Evolutionary conservation across 345 rosid genomes (phyloP).

Genomic region (Abelmoschus esculentus): DNA sequence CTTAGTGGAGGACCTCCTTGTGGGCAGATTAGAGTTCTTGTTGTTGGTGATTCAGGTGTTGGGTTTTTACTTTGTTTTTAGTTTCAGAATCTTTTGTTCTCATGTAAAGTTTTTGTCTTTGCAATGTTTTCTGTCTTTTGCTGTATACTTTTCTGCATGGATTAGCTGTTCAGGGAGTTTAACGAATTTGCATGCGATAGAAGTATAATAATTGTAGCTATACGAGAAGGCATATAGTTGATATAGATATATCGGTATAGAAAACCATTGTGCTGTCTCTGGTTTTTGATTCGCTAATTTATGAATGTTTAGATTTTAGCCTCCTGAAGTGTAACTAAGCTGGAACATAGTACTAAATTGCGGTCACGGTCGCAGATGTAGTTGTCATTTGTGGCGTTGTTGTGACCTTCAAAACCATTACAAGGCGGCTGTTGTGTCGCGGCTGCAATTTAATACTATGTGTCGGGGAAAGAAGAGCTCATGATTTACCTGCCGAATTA

Average conservation of each 20-base stretch:
- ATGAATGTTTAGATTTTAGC: neutral
- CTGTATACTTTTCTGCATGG: neutral
- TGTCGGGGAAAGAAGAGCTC: neutral
- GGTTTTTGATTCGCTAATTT: neutral
- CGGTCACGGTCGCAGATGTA: no score
- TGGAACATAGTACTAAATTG: no score
- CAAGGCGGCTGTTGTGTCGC: no score
- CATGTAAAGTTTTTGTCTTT: neutral
- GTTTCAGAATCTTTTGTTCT: neutral
- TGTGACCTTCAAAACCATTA: no score
- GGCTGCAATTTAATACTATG: no score
- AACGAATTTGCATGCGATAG: neutral
- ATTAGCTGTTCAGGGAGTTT: neutral
- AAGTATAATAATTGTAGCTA: neutral
- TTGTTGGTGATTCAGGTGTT: slow-evolving; percentile 94
- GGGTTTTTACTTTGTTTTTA: neutral
- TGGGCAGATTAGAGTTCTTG: slow-evolving; percentile 95
- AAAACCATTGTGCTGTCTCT: neutral
- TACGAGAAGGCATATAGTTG: neutral
- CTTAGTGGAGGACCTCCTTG: slow-evolving; percentile 63
- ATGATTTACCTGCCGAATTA: neutral
- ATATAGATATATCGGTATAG: neutral
- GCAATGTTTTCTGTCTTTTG: neutral
- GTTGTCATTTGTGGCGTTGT: no score
- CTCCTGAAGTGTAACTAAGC: neutral